Evolutionary conservation across 345 rosid species (phyloP).

Genomic region (Boechera retrofracta): DNA sequence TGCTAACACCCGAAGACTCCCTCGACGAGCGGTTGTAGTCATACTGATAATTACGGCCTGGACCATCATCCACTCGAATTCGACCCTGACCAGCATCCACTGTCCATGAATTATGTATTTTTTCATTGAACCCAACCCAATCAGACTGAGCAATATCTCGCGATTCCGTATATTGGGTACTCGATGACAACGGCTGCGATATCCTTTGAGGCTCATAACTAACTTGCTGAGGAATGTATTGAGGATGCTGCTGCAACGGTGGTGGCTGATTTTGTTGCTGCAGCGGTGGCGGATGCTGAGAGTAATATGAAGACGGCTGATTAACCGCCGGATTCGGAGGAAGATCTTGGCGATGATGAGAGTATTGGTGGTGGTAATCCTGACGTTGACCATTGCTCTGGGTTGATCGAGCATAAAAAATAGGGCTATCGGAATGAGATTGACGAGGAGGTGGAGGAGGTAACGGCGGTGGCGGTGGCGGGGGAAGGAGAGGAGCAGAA

Average conservation of each 20-base stretch:
- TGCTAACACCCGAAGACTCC: conserved; percentile 38
- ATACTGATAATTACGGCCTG: conserved; percentile 46
- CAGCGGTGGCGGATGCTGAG: conserved; percentile 38
- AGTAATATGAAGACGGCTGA: conserved; percentile 40
- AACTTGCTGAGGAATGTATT: conserved; percentile 49
- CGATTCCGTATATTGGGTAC: conserved; percentile 38
- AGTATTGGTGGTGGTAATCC: conserved; percentile 33
- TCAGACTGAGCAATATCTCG: conserved; percentile 39
- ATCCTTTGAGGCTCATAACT: conserved; percentile 41
- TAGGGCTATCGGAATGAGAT: conserved; percentile 45
- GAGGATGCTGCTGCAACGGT: conserved; percentile 34
- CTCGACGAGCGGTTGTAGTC: conserved; percentile 51
- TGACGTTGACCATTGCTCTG: conserved; percentile 23
- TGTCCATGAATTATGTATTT: conserved; percentile 46
- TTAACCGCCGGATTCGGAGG: conserved; percentile 16
- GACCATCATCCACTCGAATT: conserved; percentile 30
- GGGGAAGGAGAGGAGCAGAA: conserved; percentile 34
- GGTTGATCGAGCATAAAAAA: conserved; percentile 25
- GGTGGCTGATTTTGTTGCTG: conserved; percentile 42
- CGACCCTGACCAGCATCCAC: conserved; percentile 25
- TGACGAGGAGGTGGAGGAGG: conserved; percentile 38
- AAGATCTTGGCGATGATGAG: conserved; percentile 45
- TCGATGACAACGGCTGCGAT: conserved; percentile 39
- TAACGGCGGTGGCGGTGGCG: conserved; percentile 39
- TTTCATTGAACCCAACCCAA: conserved; percentile 39